These are phyloP conservation scores for Microcera coccophila DNA, from an alignment of 2,329 filamentous ascomycete species.

Conservation along the genomic window DNA sequence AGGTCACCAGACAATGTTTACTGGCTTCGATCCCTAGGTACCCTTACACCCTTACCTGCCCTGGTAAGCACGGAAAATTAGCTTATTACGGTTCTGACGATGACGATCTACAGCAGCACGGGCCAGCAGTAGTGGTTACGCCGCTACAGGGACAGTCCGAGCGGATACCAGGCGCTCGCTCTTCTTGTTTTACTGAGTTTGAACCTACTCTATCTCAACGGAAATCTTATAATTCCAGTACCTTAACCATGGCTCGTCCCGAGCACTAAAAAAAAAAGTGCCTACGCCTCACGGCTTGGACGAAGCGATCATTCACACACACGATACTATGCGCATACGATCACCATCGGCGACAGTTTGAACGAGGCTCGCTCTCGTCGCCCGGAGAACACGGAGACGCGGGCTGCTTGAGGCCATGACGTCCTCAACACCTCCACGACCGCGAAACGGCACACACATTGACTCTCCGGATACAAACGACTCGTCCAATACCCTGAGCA, in stretches of 20 bases:
- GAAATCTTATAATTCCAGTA: background rate
- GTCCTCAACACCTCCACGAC: constrained; percentile 25
- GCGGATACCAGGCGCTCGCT: background rate
- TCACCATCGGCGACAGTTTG: constrained; percentile 19
- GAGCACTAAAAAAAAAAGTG: no score
- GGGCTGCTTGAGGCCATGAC: constrained; percentile 22
- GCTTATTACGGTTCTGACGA: no score
- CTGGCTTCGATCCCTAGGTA: no score
- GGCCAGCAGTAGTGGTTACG: background rate
- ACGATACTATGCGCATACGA: constrained; percentile 21
- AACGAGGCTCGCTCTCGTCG: no score
- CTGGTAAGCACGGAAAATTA: no score
- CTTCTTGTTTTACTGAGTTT: background rate
- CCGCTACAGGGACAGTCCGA: background rate
- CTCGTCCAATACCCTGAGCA: constrained; percentile 20
- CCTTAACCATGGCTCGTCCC: background rate
- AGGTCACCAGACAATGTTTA: no score
- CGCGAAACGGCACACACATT: constrained; percentile 20
- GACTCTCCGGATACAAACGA: constrained; percentile 21
- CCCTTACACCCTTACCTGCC: no score
- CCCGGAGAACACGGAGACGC: constrained; percentile 10
- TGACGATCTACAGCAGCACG: no score
- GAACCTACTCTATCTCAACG: no score
- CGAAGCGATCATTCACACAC: constrained; percentile 22
- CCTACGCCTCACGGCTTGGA: no score